Evolutionary conservation across 108 stramenopile species (phyloP).

Genomic region (Conticribra guillardii): DNA sequence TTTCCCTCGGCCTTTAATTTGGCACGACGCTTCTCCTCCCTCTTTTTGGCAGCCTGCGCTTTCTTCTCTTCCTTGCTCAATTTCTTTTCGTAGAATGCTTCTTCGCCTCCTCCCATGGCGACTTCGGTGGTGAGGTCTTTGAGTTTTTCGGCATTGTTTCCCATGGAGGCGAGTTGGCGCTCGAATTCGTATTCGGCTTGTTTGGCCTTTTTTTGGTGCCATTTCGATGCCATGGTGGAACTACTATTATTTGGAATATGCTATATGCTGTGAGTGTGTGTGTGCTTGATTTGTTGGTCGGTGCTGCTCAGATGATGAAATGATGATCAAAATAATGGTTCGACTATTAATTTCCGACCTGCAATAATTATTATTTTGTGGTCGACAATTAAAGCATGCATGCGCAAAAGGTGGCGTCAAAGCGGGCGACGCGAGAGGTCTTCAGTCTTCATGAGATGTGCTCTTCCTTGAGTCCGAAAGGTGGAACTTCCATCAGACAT

Average conservation of each 20-base stretch:
- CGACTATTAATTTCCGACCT: too few species aligned
- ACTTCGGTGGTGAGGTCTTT: conserved; percentile 48
- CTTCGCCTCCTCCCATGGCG: conserved; percentile 88
- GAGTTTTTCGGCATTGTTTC: conserved; percentile 26
- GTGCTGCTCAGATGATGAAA: too few species aligned
- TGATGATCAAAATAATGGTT: too few species aligned
- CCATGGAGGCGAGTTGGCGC: conserved; percentile 46
- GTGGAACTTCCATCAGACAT: too few species aligned
- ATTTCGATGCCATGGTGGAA: conserved; percentile 51
- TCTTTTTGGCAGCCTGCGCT: conserved; percentile 79
- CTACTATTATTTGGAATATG: background rate
- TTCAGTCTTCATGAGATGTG: too few species aligned
- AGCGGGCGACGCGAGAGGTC: too few species aligned
- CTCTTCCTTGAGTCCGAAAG: too few species aligned
- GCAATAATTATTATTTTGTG: too few species aligned
- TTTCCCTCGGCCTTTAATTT: conserved; percentile 55
- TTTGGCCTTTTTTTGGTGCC: conserved; percentile 84
- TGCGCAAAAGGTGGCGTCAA: too few species aligned
- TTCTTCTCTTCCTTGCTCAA: conserved; percentile 90
- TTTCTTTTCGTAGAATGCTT: conserved; percentile 78
- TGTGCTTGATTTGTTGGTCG: background rate
- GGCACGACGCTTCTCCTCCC: conserved; percentile 73
- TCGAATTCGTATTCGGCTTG: conserved; percentile 66
- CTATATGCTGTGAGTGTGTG: background rate
- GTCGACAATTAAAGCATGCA: too few species aligned